phyloP scores from a whole-genome alignment of 345 rosid genomes.

The Lumnitzera racemosa region DNA sequence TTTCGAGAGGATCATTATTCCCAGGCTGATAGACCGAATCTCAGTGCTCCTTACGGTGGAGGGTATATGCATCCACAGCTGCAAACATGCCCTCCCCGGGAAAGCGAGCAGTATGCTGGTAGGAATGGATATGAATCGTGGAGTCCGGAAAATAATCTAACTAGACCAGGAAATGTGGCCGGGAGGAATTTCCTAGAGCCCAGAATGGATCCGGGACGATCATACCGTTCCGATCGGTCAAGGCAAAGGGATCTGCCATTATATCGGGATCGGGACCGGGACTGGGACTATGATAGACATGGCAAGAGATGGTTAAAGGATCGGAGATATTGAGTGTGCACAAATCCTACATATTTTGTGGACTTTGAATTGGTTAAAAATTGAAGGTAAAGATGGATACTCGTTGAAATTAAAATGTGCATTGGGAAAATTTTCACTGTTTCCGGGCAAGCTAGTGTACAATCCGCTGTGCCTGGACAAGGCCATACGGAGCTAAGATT shows the following conservation, averaged over 20 bases:
- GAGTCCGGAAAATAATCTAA: constrained; percentile 83
- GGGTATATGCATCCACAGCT: not conserved
- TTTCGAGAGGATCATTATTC: not conserved
- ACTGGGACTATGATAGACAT: constrained; percentile 34
- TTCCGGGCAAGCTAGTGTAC: too few relatives aligned
- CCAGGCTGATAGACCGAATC: constrained; percentile 1
- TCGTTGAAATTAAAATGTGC: too few relatives aligned
- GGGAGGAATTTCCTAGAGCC: constrained; percentile 29
- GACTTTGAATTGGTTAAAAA: too few relatives aligned
- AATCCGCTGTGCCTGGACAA: too few relatives aligned
- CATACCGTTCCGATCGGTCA: constrained; percentile 26
- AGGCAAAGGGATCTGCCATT: constrained; percentile 36
- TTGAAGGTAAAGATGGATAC: too few relatives aligned
- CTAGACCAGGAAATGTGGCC: constrained; percentile 25
- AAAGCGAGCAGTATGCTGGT: constrained; percentile 27
- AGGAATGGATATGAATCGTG: constrained; percentile 68
- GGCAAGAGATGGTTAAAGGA: constrained; percentile 53
- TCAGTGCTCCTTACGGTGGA: constrained; percentile 1
- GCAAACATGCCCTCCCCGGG: constrained; percentile 23
- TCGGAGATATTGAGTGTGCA: constrained; percentile 12
- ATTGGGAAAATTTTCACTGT: too few relatives aligned
- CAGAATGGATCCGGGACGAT: constrained; percentile 18
- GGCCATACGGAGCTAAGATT: too few relatives aligned
- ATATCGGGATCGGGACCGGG: constrained; percentile 4
- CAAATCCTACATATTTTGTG: too few relatives aligned